Percentiles rank a stretch among this genome's conserved stretches.
Conservation (phyloP, 2,329 filamentous ascomycete species). For the Thelonectria olida region DNA sequence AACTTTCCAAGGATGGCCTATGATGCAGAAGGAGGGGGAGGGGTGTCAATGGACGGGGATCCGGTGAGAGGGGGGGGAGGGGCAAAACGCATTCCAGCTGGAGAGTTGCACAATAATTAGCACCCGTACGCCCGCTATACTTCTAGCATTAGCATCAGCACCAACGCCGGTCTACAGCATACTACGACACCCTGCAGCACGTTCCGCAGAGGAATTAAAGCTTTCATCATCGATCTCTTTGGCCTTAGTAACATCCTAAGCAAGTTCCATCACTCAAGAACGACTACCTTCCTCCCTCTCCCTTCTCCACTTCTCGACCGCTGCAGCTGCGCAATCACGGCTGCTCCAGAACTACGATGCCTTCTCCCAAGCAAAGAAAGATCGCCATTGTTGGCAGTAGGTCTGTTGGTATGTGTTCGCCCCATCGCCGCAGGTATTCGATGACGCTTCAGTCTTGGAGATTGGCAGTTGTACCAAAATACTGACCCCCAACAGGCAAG, state of each 20-base stretch:
- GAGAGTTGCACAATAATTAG: conserved; percentile 20
- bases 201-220: background rate
- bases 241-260: background rate
- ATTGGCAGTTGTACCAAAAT: background rate
- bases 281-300: background rate
- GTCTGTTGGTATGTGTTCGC: conserved; percentile 71
- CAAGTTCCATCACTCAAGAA: background rate
- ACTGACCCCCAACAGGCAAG: conserved; percentile 72
- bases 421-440: conserved; percentile 5
- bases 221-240: conserved; percentile 11
- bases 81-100: conserved; percentile 13
- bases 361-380: conserved; percentile 84
- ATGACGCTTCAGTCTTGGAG: background rate
- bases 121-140: conserved; percentile 30
- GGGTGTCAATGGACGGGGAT: conserved; percentile 26
- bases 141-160: conserved; percentile 13
- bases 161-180: background rate
- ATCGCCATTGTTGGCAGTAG: conserved; percentile 95
- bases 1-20: conserved; percentile 18
- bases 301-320: background rate
- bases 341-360: conserved; percentile 26
- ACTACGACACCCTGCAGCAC: background rate
- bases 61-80: conserved; percentile 12
- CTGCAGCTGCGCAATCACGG: background rate
- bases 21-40: conserved; percentile 36